These are phyloP conservation scores for Myochromella boudieri DNA, from an alignment of 768 basidiomycete species.

Conservation along the genomic window DNA sequence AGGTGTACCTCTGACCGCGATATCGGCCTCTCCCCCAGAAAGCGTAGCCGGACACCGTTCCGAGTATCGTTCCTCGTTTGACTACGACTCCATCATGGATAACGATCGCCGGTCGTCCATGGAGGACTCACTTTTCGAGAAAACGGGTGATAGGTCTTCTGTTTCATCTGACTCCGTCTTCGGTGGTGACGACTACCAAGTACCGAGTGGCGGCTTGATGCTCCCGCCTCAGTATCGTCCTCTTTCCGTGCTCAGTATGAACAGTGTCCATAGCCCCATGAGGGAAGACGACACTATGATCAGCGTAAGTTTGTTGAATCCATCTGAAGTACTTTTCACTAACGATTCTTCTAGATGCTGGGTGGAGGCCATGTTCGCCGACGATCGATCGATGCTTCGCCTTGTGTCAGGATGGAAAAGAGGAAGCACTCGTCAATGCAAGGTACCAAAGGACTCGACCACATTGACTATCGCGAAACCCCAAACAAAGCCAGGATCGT, in stretches of 20 bases:
- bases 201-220: conserved; percentile 34
- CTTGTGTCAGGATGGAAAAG: conserved; percentile 66
- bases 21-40: conserved; percentile 64
- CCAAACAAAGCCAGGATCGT: conserved; percentile 50
- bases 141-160: conserved; percentile 52
- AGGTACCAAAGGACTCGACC: conserved; percentile 22
- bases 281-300: conserved; percentile 85
- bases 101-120: conserved; percentile 38
- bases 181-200: conserved; percentile 42
- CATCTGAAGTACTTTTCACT: neutral
- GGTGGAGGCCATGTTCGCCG: conserved; percentile 77
- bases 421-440: conserved; percentile 51
- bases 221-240: conserved; percentile 59
- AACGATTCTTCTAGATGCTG: conserved; percentile 56
- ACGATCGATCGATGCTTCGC: conserved; percentile 69
- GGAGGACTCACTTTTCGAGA: conserved; percentile 48
- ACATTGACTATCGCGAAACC: conserved; percentile 32
- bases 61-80: conserved; percentile 44
- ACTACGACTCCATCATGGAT: conserved; percentile 71
- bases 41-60: conserved; percentile 30
- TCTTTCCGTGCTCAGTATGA: conserved; percentile 59
- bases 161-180: conserved; percentile 64
- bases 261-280: conserved; percentile 46
- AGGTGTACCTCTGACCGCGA: conserved; percentile 56
- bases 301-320: conserved; percentile 43